Percentiles rank a stretch among this genome's conserved stretches.
Conservation (phyloP, 495 filamentous ascomycete species). For the Penicillium roqueforti region DNA sequence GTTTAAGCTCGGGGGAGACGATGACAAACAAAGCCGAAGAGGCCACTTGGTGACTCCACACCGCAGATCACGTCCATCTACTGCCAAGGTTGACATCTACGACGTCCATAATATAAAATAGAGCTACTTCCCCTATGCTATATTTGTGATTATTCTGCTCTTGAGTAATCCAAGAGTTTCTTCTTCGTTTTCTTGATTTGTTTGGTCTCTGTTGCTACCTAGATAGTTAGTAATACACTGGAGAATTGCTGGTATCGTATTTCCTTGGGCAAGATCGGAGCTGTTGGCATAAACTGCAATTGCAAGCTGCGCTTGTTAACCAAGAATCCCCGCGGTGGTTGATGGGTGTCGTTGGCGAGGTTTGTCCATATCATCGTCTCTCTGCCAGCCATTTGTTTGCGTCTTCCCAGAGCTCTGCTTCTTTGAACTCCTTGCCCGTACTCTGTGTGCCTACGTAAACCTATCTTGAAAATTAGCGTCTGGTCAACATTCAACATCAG, state of each 20-base stretch:
- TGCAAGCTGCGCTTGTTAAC: slow-evolving; percentile 13
- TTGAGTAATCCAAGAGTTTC: neutral
- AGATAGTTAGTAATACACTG: slow-evolving; percentile 28
- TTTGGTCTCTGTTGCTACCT: slow-evolving; percentile 11
- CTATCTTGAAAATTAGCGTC: slow-evolving; percentile 31
- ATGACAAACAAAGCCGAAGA: slow-evolving; percentile 22
- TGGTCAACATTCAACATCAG: neutral
- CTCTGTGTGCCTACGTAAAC: slow-evolving; percentile 63
- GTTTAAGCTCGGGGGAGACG: slow-evolving; percentile 5
- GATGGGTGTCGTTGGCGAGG: slow-evolving; percentile 14
- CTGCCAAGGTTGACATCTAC: neutral
- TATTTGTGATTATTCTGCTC: neutral
- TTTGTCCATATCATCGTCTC: slow-evolving; percentile 36
- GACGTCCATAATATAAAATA: neutral
- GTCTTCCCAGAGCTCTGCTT: slow-evolving; percentile 59
- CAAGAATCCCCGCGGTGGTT: slow-evolving; percentile 14
- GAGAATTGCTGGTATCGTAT: slow-evolving; percentile 13
- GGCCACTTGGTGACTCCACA: slow-evolving; percentile 23
- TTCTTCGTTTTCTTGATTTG: slow-evolving; percentile 1
- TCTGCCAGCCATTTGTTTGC: slow-evolving; percentile 60
- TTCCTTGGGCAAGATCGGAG: neutral
- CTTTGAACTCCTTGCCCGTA: slow-evolving; percentile 59
- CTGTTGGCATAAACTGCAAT: neutral
- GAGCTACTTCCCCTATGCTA: neutral
- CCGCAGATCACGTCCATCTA: slow-evolving; percentile 4